Evolutionary conservation across 352 stramenopile species (phyloP), one percentile per base, ranked within the genome.

Genomic region (Pythium oligandrum): DNA sequence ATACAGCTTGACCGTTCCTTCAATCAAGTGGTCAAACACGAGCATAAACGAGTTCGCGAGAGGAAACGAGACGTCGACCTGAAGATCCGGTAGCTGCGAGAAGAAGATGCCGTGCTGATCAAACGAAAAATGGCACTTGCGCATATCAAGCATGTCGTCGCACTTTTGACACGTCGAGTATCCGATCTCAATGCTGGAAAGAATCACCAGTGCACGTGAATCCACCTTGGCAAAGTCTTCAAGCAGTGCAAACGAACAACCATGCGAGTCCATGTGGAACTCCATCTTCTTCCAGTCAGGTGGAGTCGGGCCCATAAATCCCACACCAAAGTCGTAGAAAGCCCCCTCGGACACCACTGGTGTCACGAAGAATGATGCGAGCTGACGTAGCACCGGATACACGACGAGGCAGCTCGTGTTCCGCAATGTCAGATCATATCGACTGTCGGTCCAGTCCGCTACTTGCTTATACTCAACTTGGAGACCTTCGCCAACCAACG

Each of bases 11-110:
- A 57, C 61, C 0, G 72, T 75, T 8, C 78, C 82, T 69, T 92
- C 69, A 31, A 92, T 75, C 42, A 92, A 78, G 40, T 95, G 83
- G 31, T 93, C 83, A 40, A 93, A 74, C 4, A 93, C 79, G 45
- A 95, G 62, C 53, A 85, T 67, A 63, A 93, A 93, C 17, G 83
- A 63, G 48, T 95, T 95, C 47, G 78, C 78, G 6, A 95, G 53
- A 17, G 85, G 85, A 47, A 93, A 95, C 2, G 80, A 92, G 4
- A 75, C 81, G 57, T 95, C 82, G 47, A 95, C 89, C 78, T 93
- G 78, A 6, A 92, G 66, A 54, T 92, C 81, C 51, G 85, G 85
- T 32, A 95, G 68, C 48, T 91, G 80, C 2, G 85, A 93, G 55
- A 95, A 93, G 55, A 90, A 95, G 26, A 95, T 60, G 1, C 85